Base-by-base conservation (phyloP, 495 filamentous ascomycete genomes). In the Peziza echinospora region DNA sequence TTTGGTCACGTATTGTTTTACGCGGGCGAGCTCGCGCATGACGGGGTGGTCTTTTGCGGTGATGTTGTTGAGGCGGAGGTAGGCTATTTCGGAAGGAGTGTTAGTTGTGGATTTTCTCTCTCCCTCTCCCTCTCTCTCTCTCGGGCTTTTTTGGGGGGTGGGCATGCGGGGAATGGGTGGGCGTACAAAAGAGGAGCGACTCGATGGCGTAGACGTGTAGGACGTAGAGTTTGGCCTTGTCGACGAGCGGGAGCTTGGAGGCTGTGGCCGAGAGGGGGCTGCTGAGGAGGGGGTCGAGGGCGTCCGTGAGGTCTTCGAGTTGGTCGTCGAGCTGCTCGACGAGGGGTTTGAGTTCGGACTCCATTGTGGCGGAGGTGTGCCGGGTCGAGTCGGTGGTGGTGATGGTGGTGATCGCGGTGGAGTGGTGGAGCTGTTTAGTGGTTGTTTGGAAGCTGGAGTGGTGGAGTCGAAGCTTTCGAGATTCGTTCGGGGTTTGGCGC, bases 1-100 rank as follows among this genome's bases (percentile, higher is more conserved):
- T 65, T 96, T 97, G n/a, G 75, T 74, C 56, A 91, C 85, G 62
- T 94, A 94, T 60, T 85, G 78, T 59, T 73, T 82, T 44, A 94
- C 78, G 43, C 89, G 73, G 4, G 72, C 75, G 46, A 97, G 68
- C 65, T 97, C 89, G 41, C 65, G 66, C 63, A 81, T 87, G 46
- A 96, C 72, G 21, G 84, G 72, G 56, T 96, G 91, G 44, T 82
- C 70, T 59, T 79, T 82, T 10, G 82, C 75, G 57, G 92, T 72
- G 7, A 77, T 72, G 41, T 78, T 84, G 53, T 83, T 78, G 22
- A 96, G 71, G 43, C 76, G 73, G 22, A 97, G 65, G 51, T 82
- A 79, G 34, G 81, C 83, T 91, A 48, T 19, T 24, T 3, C 16
- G 24, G 11, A 46, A 16, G 24, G 16, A 39, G 7, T 10, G 2